Base-by-base conservation (phyloP, 495 filamentous ascomycete genomes). In the Trichoderma erinaceum region DNA sequence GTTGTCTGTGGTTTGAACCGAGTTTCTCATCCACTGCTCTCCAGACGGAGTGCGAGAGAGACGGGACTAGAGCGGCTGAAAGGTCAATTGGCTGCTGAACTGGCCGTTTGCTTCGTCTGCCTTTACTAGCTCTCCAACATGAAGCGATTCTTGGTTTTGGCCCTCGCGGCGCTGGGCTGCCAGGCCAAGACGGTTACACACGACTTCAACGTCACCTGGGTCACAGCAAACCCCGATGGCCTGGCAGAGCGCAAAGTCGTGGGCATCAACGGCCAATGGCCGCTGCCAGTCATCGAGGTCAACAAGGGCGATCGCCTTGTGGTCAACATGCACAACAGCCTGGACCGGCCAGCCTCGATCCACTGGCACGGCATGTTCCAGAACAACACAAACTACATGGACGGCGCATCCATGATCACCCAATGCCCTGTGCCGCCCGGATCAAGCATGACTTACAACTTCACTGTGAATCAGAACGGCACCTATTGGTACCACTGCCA, bases 401-500 rank as follows among this genome's bases (percentile, higher is more conserved):
- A 90, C 70, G 88, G 88, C 2, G 78, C 87, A 15, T 75, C 83
- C 4, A 82, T 83, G 70, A 80, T 84, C 11, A 86, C 86, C 0
- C 87, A 89, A 69, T 90, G 87, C 66, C 78, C 83, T 13, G 77
- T 90, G 23, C 75, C 79, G 15, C 85, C 87, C 2, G 86, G 86
- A 1, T 69, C 73, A 15, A 83, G 76, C 21, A 79, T 84, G 65
- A 79, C 72, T 5, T 82, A 82, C 69, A 78, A 82, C 65, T 84
- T 84, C 70, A 78, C 73, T 5, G 71, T 76, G 44, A 43, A 66
- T 44, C 63, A 69, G 44, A 80, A 81, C 27, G 89, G 89, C 43
- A 89, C 88, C 0, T 90, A 89, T 73, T 91, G 89, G 89, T 90
- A 91, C 71, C 88, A 91, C 71, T 89, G 84, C 44, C 89, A 90